phyloP scores from a whole-genome alignment of 257 asterid genomes.

The Solanum peruvianum region DNA sequence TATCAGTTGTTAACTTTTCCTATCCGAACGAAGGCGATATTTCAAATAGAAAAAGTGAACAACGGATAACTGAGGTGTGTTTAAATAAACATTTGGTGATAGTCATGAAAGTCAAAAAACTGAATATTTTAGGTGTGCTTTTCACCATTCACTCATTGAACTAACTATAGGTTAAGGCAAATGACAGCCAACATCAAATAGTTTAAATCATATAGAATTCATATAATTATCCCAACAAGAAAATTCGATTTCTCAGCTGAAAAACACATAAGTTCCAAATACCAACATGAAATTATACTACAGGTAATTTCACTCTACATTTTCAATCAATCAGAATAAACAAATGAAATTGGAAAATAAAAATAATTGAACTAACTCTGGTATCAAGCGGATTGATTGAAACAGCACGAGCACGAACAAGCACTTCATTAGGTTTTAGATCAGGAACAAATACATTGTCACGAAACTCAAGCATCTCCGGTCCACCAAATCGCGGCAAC shows the following conservation, averaged over 20 bases:
- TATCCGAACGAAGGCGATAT: neutral
- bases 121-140: neutral
- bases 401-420: slow-evolving; percentile 93
- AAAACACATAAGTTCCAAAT: neutral
- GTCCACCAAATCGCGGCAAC: slow-evolving; percentile 83
- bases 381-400: slow-evolving; percentile 93
- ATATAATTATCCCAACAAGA: neutral
- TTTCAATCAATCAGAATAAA: neutral
- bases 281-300: neutral
- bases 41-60: neutral
- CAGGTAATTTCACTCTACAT: neutral
- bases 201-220: neutral
- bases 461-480: slow-evolving; percentile 68
- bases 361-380: slow-evolving; percentile 40
- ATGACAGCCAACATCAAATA: neutral
- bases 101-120: neutral
- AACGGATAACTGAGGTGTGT: neutral
- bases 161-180: slow-evolving; percentile 36
- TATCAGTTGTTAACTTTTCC: neutral
- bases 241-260: neutral
- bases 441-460: slow-evolving; percentile 68
- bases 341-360: neutral
- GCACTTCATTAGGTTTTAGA: slow-evolving; percentile 81
- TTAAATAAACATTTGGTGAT: neutral
- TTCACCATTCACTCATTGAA: neutral